phyloP scores from a whole-genome alignment of 1,139 yeast species.

The Spathaspora sp. region DNA sequence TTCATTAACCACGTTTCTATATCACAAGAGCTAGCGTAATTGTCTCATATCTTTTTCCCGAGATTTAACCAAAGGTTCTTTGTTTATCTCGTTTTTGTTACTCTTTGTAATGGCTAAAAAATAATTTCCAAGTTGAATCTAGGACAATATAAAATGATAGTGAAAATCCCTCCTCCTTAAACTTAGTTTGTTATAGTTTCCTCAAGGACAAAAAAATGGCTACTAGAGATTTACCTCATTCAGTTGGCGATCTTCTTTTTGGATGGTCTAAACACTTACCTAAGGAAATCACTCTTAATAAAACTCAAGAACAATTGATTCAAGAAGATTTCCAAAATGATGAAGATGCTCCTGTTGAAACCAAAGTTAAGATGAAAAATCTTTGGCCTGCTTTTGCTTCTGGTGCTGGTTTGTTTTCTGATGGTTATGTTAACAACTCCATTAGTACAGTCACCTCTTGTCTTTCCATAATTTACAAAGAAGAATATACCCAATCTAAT shows the following conservation, averaged over 20 bases:
- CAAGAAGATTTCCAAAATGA: slow-evolving; percentile 23
- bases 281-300: slow-evolving; percentile 24
- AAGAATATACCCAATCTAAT: slow-evolving; percentile 54
- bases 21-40: not conserved
- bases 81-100: not conserved
- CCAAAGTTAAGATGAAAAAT: slow-evolving; percentile 24
- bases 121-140: not conserved
- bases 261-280: slow-evolving; percentile 36
- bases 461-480: slow-evolving; percentile 62
- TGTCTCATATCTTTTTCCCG: not conserved
- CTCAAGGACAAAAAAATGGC: slow-evolving; percentile 29
- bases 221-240: slow-evolving; percentile 51
- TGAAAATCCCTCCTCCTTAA: not conserved
- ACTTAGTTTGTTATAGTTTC: not conserved
- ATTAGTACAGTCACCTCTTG: slow-evolving; percentile 76
- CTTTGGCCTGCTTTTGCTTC: slow-evolving; percentile 80
- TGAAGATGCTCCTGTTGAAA: slow-evolving; percentile 16
- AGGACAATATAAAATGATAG: not conserved
- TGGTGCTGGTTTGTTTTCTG: slow-evolving; percentile 90
- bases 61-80: not conserved
- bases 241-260: slow-evolving; percentile 32
- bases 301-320: slow-evolving; percentile 25
- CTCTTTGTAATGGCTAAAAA: not conserved
- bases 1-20: not conserved
- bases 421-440: slow-evolving; percentile 86